Evolutionary conservation across 1,284 basidiomycete genomes (phyloP), one percentile per base, ranked within the genome.

Genomic region (Sporisorium sorghi): DNA sequence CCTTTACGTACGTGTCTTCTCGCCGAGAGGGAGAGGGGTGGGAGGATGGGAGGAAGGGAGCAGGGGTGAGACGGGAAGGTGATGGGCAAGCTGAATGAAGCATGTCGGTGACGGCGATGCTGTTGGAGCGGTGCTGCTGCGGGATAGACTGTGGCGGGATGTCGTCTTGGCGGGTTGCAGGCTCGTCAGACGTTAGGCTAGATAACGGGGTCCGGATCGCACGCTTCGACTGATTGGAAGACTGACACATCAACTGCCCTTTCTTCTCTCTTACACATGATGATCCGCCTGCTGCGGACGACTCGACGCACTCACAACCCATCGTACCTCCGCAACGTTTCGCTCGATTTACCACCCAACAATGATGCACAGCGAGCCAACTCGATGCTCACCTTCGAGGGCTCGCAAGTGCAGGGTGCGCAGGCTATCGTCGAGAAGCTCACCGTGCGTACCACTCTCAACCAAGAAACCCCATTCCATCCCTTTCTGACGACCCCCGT

Each of bases 331-430:
- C n/a, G n/a, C n/a, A n/a, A n/a, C n/a, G n/a, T n/a, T n/a, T n/a
- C n/a, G n/a, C n/a, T n/a, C n/a, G n/a, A n/a, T n/a, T n/a, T n/a
- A n/a, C n/a, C n/a, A n/a, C n/a, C n/a, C n/a, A n/a, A n/a, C n/a
- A n/a, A n/a, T n/a, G n/a, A n/a, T n/a, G n/a, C n/a, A 39, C 5
- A 98, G 96, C 90, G 94, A 73, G 87, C 88, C 30, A 69, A 85
- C 55, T 98, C 95, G 23, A 97, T 97, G 93, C 87, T 99, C 80
- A 90, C 91, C 11, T 99, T 90, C 86, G 95, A 99, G 87, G 89
- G 89, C 23, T 68, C 84, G 35, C 90, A 88, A 57, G 86, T 90
- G 73, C 87, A 89, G 66, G 93, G 95, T 28, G 86, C 83, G 0
- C 35, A 56, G 0, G 82, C 79, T 24, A 96, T 97, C 85, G 83